phyloP scores from a whole-genome alignment of 441 rosid species.

The Sinapis alba region DNA sequence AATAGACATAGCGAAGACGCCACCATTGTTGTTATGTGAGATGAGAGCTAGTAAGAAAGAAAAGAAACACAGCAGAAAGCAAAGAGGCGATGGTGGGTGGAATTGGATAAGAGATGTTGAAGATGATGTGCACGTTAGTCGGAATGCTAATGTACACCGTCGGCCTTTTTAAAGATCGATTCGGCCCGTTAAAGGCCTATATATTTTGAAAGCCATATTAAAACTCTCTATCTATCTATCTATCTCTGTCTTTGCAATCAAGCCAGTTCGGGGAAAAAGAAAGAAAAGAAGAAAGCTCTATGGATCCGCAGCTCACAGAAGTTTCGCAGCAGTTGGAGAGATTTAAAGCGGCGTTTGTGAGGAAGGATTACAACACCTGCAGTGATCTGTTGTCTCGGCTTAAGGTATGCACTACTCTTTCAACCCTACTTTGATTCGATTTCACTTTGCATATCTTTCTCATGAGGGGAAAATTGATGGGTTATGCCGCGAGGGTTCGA shows the following conservation, averaged over 20 bases:
- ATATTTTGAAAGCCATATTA: neutral
- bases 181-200: constrained; percentile 30
- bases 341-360: constrained; percentile 73
- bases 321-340: constrained; percentile 82
- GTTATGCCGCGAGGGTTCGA: neutral
- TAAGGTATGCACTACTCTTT: constrained; percentile 52
- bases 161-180: neutral
- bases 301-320: constrained; percentile 89
- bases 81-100: neutral
- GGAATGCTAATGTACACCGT: constrained; percentile 1
- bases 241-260: constrained; percentile 33
- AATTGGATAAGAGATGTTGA: constrained; percentile 31
- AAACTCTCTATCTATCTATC: neutral
- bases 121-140: constrained; percentile 27
- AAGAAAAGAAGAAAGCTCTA: constrained; percentile 22
- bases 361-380: constrained; percentile 65
- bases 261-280: constrained; percentile 31
- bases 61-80: neutral
- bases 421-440: constrained; percentile 18
- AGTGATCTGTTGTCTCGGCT: constrained; percentile 66
- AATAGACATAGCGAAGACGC: constrained; percentile 45
- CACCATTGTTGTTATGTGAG: constrained; percentile 45
- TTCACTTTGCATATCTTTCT: neutral
- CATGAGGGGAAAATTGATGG: neutral
- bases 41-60: constrained; percentile 6